Evolutionary conservation across 2,329 filamentous ascomycete species (phyloP), one percentile per base, ranked within the genome.

Genomic region (Botryotinia convoluta): DNA sequence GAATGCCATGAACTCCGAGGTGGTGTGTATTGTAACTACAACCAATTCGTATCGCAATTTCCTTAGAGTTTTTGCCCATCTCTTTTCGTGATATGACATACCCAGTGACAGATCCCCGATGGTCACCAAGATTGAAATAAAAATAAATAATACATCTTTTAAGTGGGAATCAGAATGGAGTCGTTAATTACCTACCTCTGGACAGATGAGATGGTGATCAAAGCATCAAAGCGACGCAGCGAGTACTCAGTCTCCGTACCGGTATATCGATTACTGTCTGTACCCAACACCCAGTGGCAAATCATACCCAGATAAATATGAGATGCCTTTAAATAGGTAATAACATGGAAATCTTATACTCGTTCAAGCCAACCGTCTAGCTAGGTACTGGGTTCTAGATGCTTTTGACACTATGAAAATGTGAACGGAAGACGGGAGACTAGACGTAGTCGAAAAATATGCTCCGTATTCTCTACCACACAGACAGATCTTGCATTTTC

Each of bases 41-140:
- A 39, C 29, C 32, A 29, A 29, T 68, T 54, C 64, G 45, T 68
- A 54, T 54, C n/a, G 64, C 26, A 68, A 68, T 68, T 12, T 68
- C 64, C 64, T 68, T 54, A 39, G 10, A 39, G 26, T 54, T 68
- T 42, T 22, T 4, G 26, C 22, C 62, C n/a, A 64, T 64, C 44
- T 51, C 29, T 32, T n/a, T 35, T 37, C 26, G 39, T 29, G 37
- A 44, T 44, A n/a, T 63, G 61, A 63, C 39, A 42, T 63, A 26
- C 39, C 61, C 37, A 29, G 61, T 22, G 26, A 39, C 61, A 29
- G 37, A 63, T 39, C 61, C 32, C 22, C 22, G 14, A 37, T 20
- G 20, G 10, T 8, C 16, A 26, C 3, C 32, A 64, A 16, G 29
- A 29, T 20, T 4, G 12, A n/a, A 51, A 39, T 22, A 20, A 67